These are phyloP conservation scores for Fraxinus latifolia DNA, from an alignment of 305 asterid species.

Conservation along the genomic window DNA sequence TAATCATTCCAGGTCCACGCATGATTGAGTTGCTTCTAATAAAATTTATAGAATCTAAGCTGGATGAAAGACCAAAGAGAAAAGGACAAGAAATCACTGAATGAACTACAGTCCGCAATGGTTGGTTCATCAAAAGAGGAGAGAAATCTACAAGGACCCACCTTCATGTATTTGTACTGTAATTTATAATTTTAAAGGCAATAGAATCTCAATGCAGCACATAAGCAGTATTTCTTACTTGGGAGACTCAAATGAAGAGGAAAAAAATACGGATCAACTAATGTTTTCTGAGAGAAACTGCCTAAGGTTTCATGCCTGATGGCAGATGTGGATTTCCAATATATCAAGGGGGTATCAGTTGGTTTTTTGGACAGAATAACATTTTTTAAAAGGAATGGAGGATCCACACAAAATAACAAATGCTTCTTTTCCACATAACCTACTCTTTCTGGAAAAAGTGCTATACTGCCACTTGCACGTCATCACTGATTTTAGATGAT, in stretches of 20 bases:
- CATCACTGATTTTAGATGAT: not conserved
- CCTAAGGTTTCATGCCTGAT: not conserved
- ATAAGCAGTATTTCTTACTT: not conserved
- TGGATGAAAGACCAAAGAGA: not conserved
- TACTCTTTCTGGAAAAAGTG: not conserved
- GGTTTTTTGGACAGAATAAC: not conserved
- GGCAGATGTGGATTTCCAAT: not conserved
- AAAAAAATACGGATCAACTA: not conserved
- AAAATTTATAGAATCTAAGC: not conserved
- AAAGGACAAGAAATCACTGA: not conserved
- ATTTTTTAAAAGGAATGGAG: not conserved
- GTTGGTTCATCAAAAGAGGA: not conserved
- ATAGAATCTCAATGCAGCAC: constrained; percentile 13
- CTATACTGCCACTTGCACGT: not conserved
- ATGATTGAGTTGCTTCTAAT: not conserved
- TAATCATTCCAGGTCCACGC: not conserved
- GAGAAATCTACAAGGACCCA: not conserved
- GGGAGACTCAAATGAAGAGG: not conserved
- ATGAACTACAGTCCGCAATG: not conserved
- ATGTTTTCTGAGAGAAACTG: not conserved
- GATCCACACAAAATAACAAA: constrained; percentile 2
- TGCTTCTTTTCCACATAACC: constrained; percentile 5
- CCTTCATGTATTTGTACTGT: not conserved
- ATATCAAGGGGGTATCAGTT: not conserved
- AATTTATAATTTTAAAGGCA: not conserved